Percentiles rank a stretch among this genome's conserved stretches.
Conservation (phyloP, 345 rosid genomes). For the Citrus sinensis region DVS_A1.0 CM039169.1:3854001-3854500, state of each 20-base stretch:
- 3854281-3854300: not conserved
- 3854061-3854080: not conserved
- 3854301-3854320: not conserved
- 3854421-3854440: not conserved
- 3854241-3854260: too few relatives aligned
- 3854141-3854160: not conserved
- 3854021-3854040: too few relatives aligned
- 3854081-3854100: not conserved
- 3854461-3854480: too few relatives aligned
- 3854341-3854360: too few relatives aligned
- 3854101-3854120: too few relatives aligned
- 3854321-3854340: too few relatives aligned
- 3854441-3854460: not conserved
- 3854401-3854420: not conserved
- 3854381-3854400: not conserved
- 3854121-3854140: not conserved
- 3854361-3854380: not conserved
- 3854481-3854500: not conserved
- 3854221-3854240: not conserved
- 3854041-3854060: not conserved
- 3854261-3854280: not conserved
- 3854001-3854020: too few relatives aligned
- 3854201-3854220: not conserved
- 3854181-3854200: not conserved
- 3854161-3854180: not conserved